Evolutionary conservation across 2,329 filamentous ascomycete species (phyloP).

Genomic region (Akanthomyces uredinophilus): DNA sequence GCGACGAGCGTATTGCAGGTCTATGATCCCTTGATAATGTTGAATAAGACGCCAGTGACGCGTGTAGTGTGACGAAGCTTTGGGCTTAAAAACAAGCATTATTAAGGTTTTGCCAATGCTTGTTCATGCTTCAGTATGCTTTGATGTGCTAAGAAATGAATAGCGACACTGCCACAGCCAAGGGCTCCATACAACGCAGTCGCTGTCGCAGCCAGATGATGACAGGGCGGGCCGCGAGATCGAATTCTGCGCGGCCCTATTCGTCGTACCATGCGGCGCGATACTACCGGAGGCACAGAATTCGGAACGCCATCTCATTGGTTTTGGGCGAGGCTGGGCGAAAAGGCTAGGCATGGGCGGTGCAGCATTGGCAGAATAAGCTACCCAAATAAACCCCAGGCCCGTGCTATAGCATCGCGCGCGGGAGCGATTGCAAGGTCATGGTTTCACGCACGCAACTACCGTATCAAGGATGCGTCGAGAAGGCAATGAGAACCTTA

Average conservation of each 20-base stretch:
- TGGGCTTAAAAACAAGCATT: too few species aligned
- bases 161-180: neutral
- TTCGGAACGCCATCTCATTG: neutral
- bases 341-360: neutral
- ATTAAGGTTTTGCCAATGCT: too few species aligned
- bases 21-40: too few species aligned
- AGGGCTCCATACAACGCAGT: neutral
- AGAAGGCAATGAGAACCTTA: neutral
- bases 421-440: neutral
- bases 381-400: too few species aligned
- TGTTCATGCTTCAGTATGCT: too few species aligned
- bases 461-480: neutral
- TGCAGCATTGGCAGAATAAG: too few species aligned
- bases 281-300: neutral
- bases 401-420: neutral
- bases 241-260: neutral
- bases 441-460: neutral
- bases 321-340: neutral
- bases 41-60: too few species aligned
- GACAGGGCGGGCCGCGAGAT: neutral
- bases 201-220: neutral
- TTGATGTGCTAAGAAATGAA: too few species aligned
- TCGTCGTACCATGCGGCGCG: neutral
- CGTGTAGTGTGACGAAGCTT: too few species aligned
- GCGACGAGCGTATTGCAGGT: too few species aligned